Evolutionary conservation across 768 basidiomycete genomes (phyloP), one percentile per base, ranked within the genome.

Genomic region (Termitomyces sp.): DNA sequence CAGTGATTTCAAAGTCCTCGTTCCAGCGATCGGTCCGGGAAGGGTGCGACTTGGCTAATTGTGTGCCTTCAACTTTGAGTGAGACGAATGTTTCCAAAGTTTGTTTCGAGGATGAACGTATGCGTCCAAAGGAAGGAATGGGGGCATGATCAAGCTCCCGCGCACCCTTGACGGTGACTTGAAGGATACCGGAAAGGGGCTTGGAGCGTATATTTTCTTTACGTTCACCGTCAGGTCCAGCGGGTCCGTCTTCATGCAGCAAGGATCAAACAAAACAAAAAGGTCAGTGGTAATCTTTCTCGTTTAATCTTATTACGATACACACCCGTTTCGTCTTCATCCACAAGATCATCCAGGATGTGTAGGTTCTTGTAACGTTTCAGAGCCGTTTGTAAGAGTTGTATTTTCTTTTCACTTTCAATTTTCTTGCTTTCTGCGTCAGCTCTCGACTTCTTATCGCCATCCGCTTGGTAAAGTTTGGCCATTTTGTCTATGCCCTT

Each of bases 401-500:
- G 92, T 15, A 98, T 97, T 75, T 98, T 99, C 71, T 90, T 90
- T 66, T 98, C 93, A 68, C 90, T 93, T 72, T 99, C 97, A 28
- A 95, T 78, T 59, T 87, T 83, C 74, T 99, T 98, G 68, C 85
- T 86, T 67, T 96, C 93, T 2, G 95, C 93, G 68, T 98, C 96
- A 12, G 83, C 85, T 65, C 90, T 83, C 43, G 94, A 89, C 69
- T 92, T 93, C 81, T 96, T 96, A 77, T 99, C 97, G 52, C 95
- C 96, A 65, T 99, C 97, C 5, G 89, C 91, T 64, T 93, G 86
- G 69, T 98, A 98, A 32, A 98, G 79, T 71, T 90, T 95, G 37
- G 88, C 90, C 97, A 99, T 99, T 77, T 98, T 98, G 74, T 98
- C 95, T 60, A 98, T 97, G 41, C 97, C 97, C 68, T 87, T 82